These are phyloP conservation scores for Blastocystis hominis DNA, from an alignment of 352 stramenopile species.

Conservation along the genomic window DNA sequence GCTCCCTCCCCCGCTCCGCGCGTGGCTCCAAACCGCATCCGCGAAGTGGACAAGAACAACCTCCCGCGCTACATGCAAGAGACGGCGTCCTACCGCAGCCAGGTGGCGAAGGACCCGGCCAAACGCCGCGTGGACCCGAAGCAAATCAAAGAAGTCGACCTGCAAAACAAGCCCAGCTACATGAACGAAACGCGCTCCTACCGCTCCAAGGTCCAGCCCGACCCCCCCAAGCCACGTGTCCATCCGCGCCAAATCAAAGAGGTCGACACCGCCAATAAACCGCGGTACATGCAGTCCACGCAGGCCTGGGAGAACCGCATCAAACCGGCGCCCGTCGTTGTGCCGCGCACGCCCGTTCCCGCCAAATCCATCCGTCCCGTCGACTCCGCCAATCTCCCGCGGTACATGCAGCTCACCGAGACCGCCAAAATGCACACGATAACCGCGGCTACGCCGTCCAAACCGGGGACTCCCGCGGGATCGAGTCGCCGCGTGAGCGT, in stretches of 20 bases:
- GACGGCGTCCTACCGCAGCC: background rate
- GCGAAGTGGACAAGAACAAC: slow-evolving; percentile 6
- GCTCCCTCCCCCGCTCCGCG: background rate
- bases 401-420: slow-evolving; percentile 36
- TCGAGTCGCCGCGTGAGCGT: background rate
- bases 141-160: slow-evolving; percentile 35
- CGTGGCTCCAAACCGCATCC: background rate
- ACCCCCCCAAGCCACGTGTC: background rate
- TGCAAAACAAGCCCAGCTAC: slow-evolving; percentile 15
- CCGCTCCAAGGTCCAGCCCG: background rate
- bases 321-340: background rate
- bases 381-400: background rate
- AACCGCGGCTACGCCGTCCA: background rate
- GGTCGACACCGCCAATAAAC: background rate
- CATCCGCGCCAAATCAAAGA: background rate
- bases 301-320: background rate
- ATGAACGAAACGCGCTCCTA: background rate
- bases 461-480: background rate
- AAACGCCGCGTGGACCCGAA: background rate
- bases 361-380: background rate
- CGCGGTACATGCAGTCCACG: slow-evolving; percentile 32
- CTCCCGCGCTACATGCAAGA: slow-evolving; percentile 28
- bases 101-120: background rate
- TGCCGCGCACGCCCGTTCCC: background rate
- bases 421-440: background rate